phyloP scores from a whole-genome alignment of 2,329 filamentous ascomycete genomes.

The Didymella segeticola region DNA sequence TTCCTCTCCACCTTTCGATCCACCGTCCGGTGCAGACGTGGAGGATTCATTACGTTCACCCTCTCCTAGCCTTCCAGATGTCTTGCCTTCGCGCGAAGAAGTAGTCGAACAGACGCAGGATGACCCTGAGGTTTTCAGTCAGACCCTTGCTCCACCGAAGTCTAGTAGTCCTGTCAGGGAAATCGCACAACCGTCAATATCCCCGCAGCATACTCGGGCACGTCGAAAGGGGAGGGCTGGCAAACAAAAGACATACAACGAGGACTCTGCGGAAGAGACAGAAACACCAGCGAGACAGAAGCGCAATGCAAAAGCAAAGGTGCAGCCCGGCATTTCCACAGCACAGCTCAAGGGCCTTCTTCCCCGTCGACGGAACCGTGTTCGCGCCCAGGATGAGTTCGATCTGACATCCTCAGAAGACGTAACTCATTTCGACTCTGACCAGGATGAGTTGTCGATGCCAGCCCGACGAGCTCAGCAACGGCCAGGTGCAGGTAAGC shows the following conservation, averaged over 20 bases:
- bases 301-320: conserved; percentile 28
- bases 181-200: conserved; percentile 21
- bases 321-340: conserved; percentile 49
- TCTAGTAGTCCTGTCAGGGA: conserved; percentile 49
- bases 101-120: conserved; percentile 30
- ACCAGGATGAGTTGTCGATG: conserved; percentile 53
- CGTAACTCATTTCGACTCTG: conserved; percentile 42
- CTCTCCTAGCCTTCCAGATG: conserved; percentile 45
- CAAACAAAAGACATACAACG: conserved; percentile 26
- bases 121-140: conserved; percentile 44
- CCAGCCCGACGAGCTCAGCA: conserved; percentile 31
- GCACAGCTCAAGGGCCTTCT: conserved; percentile 54
- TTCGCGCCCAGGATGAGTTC: conserved; percentile 46
- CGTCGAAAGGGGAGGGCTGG: conserved; percentile 25
- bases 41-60: conserved; percentile 43
- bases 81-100: conserved; percentile 35
- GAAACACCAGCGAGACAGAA: conserved; percentile 32
- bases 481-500: conserved; percentile 23
- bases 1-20: conserved; percentile 47
- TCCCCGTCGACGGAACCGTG: conserved; percentile 50
- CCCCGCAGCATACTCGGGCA: conserved; percentile 24
- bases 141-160: conserved; percentile 53
- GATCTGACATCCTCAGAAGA: conserved; percentile 50
- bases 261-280: conserved; percentile 33
- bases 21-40: conserved; percentile 35